Evolutionary conservation across 2,329 filamentous ascomycete genomes (phyloP).

Genomic region (Hypoxylon sp.): DNA sequence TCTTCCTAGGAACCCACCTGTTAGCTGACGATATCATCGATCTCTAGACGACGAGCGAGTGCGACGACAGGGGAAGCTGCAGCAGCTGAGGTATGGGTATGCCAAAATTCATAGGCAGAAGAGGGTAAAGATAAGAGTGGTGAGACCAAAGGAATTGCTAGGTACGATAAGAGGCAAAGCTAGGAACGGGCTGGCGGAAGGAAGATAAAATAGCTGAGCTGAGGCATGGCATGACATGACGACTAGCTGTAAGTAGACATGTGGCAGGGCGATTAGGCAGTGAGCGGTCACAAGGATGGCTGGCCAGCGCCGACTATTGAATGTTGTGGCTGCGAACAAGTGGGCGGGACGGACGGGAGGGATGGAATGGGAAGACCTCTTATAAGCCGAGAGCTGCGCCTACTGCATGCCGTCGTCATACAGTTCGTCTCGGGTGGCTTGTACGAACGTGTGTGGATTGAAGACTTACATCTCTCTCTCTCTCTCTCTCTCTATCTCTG

Average conservation of each 20-base stretch:
- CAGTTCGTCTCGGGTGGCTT: neutral
- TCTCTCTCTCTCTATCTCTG: too few relatives aligned
- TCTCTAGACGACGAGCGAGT: conserved; percentile 20
- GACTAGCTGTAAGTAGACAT: conserved; percentile 8
- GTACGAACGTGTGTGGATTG: neutral
- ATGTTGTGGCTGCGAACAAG: conserved; percentile 13
- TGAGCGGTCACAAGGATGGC: conserved; percentile 22
- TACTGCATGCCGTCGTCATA: neutral
- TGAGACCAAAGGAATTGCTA: neutral
- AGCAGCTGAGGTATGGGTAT: neutral
- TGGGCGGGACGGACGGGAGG: conserved; percentile 12
- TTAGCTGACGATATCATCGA: conserved; percentile 49
- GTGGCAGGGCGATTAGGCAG: neutral
- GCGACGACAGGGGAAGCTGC: conserved; percentile 10
- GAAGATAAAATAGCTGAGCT: neutral
- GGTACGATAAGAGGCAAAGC: conserved; percentile 1
- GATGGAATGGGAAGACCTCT: too few relatives aligned
- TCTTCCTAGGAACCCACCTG: conserved; percentile 63
- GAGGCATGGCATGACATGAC: conserved; percentile 8
- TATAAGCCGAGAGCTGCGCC: neutral
- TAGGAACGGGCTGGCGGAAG: neutral
- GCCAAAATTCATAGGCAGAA: conserved; percentile 13
- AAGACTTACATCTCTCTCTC: conserved; percentile 25
- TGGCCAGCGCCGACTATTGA: conserved; percentile 17
- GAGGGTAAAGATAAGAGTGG: conserved; percentile 9